A percentile compares a stretch with the other conserved stretches of the same genome.
These are phyloP conservation scores for Melaleuca alternifolia DNA, from an alignment of 345 rosid genomes.

Conservation along the genomic window DNA sequence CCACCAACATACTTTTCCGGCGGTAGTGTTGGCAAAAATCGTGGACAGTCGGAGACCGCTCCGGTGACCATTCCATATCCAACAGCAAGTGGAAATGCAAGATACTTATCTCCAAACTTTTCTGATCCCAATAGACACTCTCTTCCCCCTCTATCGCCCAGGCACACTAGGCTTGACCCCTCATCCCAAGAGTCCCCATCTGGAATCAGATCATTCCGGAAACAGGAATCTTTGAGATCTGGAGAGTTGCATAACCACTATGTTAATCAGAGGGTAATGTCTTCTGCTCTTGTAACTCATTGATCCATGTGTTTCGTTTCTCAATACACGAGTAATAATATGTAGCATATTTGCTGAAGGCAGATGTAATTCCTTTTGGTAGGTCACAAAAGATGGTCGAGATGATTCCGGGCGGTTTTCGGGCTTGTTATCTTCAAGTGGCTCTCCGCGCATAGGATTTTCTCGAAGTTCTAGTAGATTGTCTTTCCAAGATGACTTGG, in stretches of 20 bases:
- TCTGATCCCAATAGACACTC: slow-evolving; percentile 71
- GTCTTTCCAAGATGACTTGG: slow-evolving; percentile 71
- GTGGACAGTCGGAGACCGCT: slow-evolving; percentile 52
- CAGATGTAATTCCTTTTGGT: slow-evolving; percentile 9
- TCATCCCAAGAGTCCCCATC: slow-evolving; percentile 80
- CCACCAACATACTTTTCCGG: slow-evolving; percentile 37
- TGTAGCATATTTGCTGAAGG: not conserved
- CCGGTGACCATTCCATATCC: slow-evolving; percentile 74
- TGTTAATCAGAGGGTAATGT: slow-evolving; percentile 55
- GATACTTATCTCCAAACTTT: slow-evolving; percentile 57
- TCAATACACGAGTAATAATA: not conserved
- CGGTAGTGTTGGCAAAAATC: slow-evolving; percentile 28
- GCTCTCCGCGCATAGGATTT: slow-evolving; percentile 67
- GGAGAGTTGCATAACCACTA: slow-evolving; percentile 61
- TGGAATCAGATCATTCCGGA: slow-evolving; percentile 50
- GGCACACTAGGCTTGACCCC: slow-evolving; percentile 52
- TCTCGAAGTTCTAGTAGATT: slow-evolving; percentile 83
- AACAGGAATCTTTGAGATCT: slow-evolving; percentile 34
- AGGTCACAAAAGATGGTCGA: slow-evolving; percentile 56
- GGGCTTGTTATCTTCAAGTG: slow-evolving; percentile 76
- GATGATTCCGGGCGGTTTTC: slow-evolving; percentile 87
- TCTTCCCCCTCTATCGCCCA: slow-evolving; percentile 85
- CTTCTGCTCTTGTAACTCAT: not conserved
- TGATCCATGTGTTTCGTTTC: not conserved
- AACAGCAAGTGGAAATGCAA: slow-evolving; percentile 28